A percentile compares a stretch with the other conserved stretches of the same genome.
These are phyloP conservation scores for Earliella scabrosa DNA, from an alignment of 1,284 basidiomycete genomes.

Conservation along the genomic window DNA sequence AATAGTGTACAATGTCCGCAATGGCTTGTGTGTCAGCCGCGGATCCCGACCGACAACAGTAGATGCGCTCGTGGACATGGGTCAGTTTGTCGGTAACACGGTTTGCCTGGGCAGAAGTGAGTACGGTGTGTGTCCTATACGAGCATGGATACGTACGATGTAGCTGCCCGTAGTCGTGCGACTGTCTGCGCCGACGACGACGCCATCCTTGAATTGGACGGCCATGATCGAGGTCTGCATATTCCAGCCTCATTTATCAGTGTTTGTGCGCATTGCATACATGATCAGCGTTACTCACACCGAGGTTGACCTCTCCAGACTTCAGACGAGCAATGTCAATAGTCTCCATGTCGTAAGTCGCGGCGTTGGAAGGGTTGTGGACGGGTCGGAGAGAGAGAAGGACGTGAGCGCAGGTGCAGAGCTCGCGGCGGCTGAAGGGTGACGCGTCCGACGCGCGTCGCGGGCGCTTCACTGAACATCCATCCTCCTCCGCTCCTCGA, in stretches of 20 bases:
- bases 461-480: conserved; percentile 18
- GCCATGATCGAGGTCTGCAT: conserved; percentile 98
- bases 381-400: conserved; percentile 30
- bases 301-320: conserved; percentile 92
- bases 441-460: conserved; percentile 65
- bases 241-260: conserved; percentile 1
- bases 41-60: conserved; percentile 98
- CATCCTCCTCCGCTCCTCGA: conserved; percentile 39
- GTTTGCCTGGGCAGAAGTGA: conserved; percentile 69
- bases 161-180: conserved; percentile 97
- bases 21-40: conserved; percentile 98
- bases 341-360: conserved; percentile 58
- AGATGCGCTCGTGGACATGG: conserved; percentile 96
- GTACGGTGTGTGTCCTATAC: not conserved
- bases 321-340: conserved; percentile 83
- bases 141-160: conserved; percentile 65
- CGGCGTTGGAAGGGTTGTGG: conserved; percentile 17
- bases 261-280: not conserved
- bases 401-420: conserved; percentile 24
- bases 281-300: conserved; percentile 61
- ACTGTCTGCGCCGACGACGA: conserved; percentile 96
- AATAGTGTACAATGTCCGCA: conserved; percentile 91
- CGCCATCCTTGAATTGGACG: conserved; percentile 93
- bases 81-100: conserved; percentile 99
- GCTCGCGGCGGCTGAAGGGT: conserved; percentile 32